Evolutionary conservation across 148 eudicot species (phyloP).

Genomic region (Fagopyrum tataricum): DNA sequence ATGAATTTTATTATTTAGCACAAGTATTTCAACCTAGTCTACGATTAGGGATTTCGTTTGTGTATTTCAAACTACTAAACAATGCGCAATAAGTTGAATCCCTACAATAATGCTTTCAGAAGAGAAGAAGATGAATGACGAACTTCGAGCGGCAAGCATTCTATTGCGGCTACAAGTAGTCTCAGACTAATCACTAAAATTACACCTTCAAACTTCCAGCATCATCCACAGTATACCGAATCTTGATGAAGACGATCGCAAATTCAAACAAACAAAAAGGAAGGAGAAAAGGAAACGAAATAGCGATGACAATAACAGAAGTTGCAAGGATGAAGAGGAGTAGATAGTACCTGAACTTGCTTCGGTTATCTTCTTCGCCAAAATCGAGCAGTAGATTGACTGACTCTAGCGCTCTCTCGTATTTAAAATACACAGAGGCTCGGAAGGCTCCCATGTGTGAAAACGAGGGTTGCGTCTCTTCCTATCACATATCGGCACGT

Average conservation of each 20-base stretch:
- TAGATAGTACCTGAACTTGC: background rate
- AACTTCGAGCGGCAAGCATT: background rate
- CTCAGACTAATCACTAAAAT: background rate
- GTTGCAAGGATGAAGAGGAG: background rate
- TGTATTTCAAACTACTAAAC: background rate
- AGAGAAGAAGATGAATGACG: background rate
- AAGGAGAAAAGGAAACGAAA: background rate
- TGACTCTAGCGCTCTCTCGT: background rate
- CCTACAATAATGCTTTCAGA: background rate
- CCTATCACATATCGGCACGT: slow-evolving; percentile 2
- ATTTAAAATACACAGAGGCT: background rate
- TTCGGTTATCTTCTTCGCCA: background rate
- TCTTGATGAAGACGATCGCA: background rate
- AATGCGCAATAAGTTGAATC: background rate
- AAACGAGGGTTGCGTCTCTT: background rate
- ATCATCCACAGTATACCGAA: background rate
- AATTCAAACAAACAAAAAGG: background rate
- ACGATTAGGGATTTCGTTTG: background rate
- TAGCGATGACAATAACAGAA: background rate
- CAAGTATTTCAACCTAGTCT: background rate
- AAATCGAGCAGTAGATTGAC: background rate
- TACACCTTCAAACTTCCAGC: background rate
- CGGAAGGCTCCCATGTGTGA: background rate
- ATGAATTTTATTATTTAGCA: background rate
- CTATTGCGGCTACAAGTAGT: no score